These are phyloP conservation scores for Irpex sp. DNA, from an alignment of 1,284 basidiomycete genomes.

Conservation along the genomic window DNA sequence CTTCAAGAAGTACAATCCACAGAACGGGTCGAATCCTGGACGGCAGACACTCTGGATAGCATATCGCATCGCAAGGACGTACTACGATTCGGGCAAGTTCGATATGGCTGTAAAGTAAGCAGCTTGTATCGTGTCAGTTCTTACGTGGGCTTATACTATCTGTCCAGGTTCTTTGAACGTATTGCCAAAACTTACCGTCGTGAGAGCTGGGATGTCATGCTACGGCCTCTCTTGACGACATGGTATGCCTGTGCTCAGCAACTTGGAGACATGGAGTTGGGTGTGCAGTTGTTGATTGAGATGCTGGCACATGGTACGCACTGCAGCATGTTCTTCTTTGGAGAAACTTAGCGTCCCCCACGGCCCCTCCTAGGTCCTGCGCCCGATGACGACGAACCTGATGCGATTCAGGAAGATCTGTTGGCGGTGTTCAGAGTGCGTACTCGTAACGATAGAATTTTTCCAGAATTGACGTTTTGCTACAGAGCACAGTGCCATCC, in stretches of 20 bases:
- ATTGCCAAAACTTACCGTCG: constrained; percentile 81
- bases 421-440: constrained; percentile 63
- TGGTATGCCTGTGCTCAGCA: constrained; percentile 80
- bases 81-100: constrained; percentile 70
- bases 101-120: constrained; percentile 76
- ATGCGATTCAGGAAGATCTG: constrained; percentile 57
- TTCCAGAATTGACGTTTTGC: constrained; percentile 4
- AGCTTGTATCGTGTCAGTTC: background rate
- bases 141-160: background rate
- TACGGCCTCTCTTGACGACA: constrained; percentile 63
- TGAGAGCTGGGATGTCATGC: constrained; percentile 71
- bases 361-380: constrained; percentile 14
- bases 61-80: constrained; percentile 79
- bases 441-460: background rate
- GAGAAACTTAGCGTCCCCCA: background rate
- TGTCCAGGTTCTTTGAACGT: constrained; percentile 76
- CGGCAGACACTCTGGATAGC: constrained; percentile 83
- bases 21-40: constrained; percentile 44
- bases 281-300: constrained; percentile 71
- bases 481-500: constrained; percentile 63
- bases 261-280: constrained; percentile 69
- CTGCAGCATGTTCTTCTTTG: background rate
- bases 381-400: constrained; percentile 39
- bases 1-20: constrained; percentile 69
- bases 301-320: constrained; percentile 71